Evolutionary conservation across 306 rosid species (phyloP).

Genomic region (Pyrus communis): DNA sequence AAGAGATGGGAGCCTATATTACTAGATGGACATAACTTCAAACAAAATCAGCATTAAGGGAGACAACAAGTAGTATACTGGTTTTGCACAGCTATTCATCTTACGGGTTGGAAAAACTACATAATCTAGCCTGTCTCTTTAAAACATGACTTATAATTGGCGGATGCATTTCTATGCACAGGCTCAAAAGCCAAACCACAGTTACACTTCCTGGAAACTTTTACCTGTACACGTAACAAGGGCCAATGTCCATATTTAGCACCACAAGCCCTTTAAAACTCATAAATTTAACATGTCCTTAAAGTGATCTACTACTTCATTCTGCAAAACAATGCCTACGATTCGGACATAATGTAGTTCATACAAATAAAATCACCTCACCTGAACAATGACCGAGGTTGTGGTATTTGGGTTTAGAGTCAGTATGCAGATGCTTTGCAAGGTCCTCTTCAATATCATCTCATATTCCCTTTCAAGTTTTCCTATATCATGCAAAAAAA

Average conservation of each 20-base stretch:
- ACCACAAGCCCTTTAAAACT: not conserved
- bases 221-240: not conserved
- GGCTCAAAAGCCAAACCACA: not conserved
- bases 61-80: not conserved
- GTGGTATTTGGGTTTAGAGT: slow-evolving; percentile 74
- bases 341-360: not conserved
- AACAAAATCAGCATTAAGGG: not conserved
- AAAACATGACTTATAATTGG: too few relatives aligned
- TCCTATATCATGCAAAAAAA: slow-evolving; percentile 32
- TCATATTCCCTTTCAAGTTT: slow-evolving; percentile 75
- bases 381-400: slow-evolving; percentile 72
- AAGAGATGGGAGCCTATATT: not conserved
- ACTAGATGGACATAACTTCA: not conserved
- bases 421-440: slow-evolving; percentile 71
- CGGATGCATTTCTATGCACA: not conserved
- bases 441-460: slow-evolving; percentile 75
- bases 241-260: not conserved
- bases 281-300: not conserved
- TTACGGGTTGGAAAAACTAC: not conserved
- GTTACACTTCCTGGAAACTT: not conserved
- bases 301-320: not conserved
- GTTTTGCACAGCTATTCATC: not conserved
- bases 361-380: not conserved
- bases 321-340: not conserved
- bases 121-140: not conserved